Conservation (phyloP, 192 early-diverging fungal genomes). For the Thamnidium elegans region DNA sequence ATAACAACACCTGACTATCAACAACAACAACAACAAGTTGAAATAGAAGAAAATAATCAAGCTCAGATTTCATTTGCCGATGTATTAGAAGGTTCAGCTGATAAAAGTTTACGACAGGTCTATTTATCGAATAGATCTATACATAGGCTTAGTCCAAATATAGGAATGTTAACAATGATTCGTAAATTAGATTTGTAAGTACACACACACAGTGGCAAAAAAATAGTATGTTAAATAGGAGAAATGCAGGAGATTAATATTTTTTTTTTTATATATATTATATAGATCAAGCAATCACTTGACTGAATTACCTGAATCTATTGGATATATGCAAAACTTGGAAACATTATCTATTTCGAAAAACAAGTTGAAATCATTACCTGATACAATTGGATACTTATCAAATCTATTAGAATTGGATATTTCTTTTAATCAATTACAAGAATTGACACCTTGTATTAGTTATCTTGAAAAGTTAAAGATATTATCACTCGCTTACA, state of each 20-base stretch:
- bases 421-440: conserved; percentile 61
- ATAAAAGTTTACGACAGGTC: conserved; percentile 29
- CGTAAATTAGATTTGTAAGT: conserved; percentile 72
- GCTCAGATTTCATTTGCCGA: background rate
- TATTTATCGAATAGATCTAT: conserved; percentile 57
- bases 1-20: no score
- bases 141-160: conserved; percentile 60
- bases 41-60: background rate
- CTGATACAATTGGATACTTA: conserved; percentile 69
- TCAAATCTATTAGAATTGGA: conserved; percentile 66
- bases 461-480: conserved; percentile 59
- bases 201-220: background rate
- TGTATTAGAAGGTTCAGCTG: background rate
- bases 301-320: conserved; percentile 63
- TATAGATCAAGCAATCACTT: conserved; percentile 73
- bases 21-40: background rate
- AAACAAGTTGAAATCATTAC: conserved; percentile 61
- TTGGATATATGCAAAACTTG: conserved; percentile 72
- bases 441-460: conserved; percentile 58
- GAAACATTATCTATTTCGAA: conserved; percentile 54
- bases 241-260: conserved; percentile 9
- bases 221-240: no score
- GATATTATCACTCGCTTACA: conserved; percentile 57
- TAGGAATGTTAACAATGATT: conserved; percentile 59
- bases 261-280: conserved; percentile 13